These are phyloP conservation scores for Bipolaris zeicola DNA, from an alignment of 2,329 filamentous ascomycete genomes.

Conservation along the genomic window DNA sequence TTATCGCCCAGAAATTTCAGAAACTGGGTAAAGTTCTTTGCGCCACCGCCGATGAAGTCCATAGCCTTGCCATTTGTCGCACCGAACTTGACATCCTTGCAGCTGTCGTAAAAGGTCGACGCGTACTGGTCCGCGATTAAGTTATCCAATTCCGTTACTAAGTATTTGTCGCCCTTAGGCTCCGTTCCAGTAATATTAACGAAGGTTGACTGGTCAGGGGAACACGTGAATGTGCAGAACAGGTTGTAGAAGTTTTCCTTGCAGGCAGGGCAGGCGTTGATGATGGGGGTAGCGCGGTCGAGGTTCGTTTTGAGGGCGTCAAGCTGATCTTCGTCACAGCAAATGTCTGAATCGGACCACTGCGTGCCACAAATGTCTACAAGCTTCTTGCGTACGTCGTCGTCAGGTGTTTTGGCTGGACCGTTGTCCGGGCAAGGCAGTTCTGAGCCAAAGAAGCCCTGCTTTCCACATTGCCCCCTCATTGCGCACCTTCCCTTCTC, in stretches of 20 bases:
- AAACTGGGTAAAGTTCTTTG: constrained; percentile 85
- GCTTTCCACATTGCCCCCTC: constrained; percentile 87
- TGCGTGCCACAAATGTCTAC: constrained; percentile 84
- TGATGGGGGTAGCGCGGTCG: constrained; percentile 83
- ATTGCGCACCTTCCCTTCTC: constrained; percentile 90
- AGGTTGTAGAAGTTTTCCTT: constrained; percentile 98
- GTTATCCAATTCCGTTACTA: constrained; percentile 92
- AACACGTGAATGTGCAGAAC: constrained; percentile 98
- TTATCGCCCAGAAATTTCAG: constrained; percentile 93
- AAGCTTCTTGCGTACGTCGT: constrained; percentile 74
- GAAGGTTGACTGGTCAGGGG: constrained; percentile 93
- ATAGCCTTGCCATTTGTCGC: constrained; percentile 93
- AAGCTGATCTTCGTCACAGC: constrained; percentile 82
- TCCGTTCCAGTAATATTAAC: constrained; percentile 84
- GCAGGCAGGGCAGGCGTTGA: constrained; percentile 93
- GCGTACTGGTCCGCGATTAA: constrained; percentile 84
- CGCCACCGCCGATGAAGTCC: constrained; percentile 93
- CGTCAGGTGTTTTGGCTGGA: constrained; percentile 74
- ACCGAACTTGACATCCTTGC: constrained; percentile 98
- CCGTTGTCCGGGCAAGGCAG: constrained; percentile 93
- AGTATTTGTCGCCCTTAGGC: constrained; percentile 62
- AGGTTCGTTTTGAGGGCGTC: constrained; percentile 81
- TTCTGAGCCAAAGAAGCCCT: constrained; percentile 86
- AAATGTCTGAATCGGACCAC: constrained; percentile 84
- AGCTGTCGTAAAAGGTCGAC: constrained; percentile 90